Evolutionary conservation across 768 basidiomycete genomes (phyloP).

Genomic region (Suillus discolor): DNA sequence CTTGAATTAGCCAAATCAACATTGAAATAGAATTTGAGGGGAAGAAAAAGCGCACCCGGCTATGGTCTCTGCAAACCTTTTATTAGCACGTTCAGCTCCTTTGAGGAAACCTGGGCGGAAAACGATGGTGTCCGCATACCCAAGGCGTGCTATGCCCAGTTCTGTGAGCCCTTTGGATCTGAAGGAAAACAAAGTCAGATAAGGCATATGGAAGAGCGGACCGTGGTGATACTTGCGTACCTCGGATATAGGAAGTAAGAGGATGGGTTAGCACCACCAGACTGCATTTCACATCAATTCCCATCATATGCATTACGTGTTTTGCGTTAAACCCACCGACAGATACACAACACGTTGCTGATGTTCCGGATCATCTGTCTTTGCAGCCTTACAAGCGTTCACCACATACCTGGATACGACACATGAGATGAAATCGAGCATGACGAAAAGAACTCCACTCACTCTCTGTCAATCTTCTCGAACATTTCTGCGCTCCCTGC

Average conservation of each 20-base stretch:
- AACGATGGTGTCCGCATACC: conserved; percentile 70
- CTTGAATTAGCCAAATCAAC: conserved; percentile 27
- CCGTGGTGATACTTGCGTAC: conserved; percentile 27
- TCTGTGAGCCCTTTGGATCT: conserved; percentile 82
- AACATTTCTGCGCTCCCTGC: conserved; percentile 71
- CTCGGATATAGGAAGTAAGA: conserved; percentile 56
- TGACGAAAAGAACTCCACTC: conserved; percentile 23
- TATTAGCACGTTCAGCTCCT: conserved; percentile 47
- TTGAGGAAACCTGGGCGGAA: conserved; percentile 64
- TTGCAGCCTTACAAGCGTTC: conserved; percentile 69
- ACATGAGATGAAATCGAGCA: background rate
- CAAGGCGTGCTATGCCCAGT: conserved; percentile 61
- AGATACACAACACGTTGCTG: conserved; percentile 69
- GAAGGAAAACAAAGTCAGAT: background rate
- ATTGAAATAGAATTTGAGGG: background rate
- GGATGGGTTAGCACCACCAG: conserved; percentile 51
- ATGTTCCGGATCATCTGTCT: conserved; percentile 42
- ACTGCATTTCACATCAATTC: conserved; percentile 34
- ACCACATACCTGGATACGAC: conserved; percentile 61
- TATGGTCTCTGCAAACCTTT: conserved; percentile 43
- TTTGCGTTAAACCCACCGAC: conserved; percentile 48
- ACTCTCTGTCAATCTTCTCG: conserved; percentile 80
- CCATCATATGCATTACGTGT: background rate
- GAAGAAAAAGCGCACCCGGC: conserved; percentile 39
- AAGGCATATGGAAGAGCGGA: background rate